phyloP scores from a whole-genome alignment of 768 basidiomycete species.

The Rhodotorula paludigena region DNA sequence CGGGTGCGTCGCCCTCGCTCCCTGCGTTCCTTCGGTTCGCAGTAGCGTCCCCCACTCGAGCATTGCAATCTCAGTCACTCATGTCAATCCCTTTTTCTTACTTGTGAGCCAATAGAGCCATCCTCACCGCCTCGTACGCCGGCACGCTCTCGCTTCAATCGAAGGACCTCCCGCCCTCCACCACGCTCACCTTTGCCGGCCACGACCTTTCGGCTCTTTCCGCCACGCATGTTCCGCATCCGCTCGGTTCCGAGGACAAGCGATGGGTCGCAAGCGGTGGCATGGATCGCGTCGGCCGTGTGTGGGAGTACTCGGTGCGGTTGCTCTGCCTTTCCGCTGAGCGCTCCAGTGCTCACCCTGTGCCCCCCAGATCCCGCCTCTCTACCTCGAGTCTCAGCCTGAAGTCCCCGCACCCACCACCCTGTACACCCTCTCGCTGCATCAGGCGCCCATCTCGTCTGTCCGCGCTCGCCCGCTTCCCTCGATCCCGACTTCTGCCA shows the following conservation, averaged over 20 bases:
- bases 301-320: constrained; percentile 38
- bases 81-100: background rate
- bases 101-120: constrained; percentile 18
- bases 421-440: constrained; percentile 72
- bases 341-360: background rate
- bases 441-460: constrained; percentile 73
- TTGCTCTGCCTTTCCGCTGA: background rate
- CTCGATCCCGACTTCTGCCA: constrained; percentile 34
- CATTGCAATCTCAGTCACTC: constrained; percentile 1
- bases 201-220: constrained; percentile 69
- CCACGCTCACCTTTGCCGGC: constrained; percentile 52
- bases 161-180: constrained; percentile 57
- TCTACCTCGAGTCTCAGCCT: constrained; percentile 45
- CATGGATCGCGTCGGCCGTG: constrained; percentile 55
- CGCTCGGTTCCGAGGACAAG: constrained; percentile 10
- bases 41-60: background rate
- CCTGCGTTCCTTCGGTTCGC: constrained; percentile 14
- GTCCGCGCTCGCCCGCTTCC: constrained; percentile 51
- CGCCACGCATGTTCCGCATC: constrained; percentile 54
- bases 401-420: constrained; percentile 46
- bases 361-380: constrained; percentile 38
- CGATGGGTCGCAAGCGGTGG: constrained; percentile 53
- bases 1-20: constrained; percentile 22
- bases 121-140: constrained; percentile 73
- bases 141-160: constrained; percentile 69